Conservation (phyloP, 179 eudicot genomes). For the Beta lomatogona region DNA sequence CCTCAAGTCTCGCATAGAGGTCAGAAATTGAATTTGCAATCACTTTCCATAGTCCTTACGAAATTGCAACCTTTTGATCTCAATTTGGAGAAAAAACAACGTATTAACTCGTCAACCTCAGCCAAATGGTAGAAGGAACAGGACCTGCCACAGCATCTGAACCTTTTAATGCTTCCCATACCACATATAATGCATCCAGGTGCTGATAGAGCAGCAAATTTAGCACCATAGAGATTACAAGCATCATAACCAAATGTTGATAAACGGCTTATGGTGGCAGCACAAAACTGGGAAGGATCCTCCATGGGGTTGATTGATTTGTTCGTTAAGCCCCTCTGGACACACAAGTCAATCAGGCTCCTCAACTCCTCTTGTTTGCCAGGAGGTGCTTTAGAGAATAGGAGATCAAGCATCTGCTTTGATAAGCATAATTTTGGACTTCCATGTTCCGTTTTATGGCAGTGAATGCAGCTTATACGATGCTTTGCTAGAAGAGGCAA, state of each 20-base stretch:
- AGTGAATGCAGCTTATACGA: constrained; percentile 87
- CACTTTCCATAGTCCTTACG: background rate
- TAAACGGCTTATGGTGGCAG: constrained; percentile 90
- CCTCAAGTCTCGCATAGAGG: background rate
- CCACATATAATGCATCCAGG: constrained; percentile 99
- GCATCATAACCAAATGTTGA: constrained; percentile 98
- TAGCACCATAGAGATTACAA: constrained; percentile 95
- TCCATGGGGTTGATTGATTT: constrained; percentile 90
- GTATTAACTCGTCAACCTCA: constrained; percentile 32
- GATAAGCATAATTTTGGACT: constrained; percentile 89
- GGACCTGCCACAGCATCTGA: constrained; percentile 85
- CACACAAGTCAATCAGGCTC: constrained; percentile 87
- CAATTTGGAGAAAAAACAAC: background rate
- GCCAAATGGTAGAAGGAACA: constrained; percentile 89
- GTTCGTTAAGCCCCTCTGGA: constrained; percentile 85
- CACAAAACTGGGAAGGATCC: constrained; percentile 98
- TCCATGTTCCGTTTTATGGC: constrained; percentile 98
- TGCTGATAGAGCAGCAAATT: constrained; percentile 83
- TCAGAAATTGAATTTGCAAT: background rate
- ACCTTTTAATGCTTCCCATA: constrained; percentile 96
- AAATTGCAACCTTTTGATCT: background rate
- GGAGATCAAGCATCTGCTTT: constrained; percentile 93
- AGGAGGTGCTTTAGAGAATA: constrained; percentile 95
- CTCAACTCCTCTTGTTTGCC: constrained; percentile 91
- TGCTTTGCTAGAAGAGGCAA: constrained; percentile 95